Base-by-base conservation (phyloP, 2,329 filamentous ascomycete species). In the Pseudopithomyces maydicus region DNA sequence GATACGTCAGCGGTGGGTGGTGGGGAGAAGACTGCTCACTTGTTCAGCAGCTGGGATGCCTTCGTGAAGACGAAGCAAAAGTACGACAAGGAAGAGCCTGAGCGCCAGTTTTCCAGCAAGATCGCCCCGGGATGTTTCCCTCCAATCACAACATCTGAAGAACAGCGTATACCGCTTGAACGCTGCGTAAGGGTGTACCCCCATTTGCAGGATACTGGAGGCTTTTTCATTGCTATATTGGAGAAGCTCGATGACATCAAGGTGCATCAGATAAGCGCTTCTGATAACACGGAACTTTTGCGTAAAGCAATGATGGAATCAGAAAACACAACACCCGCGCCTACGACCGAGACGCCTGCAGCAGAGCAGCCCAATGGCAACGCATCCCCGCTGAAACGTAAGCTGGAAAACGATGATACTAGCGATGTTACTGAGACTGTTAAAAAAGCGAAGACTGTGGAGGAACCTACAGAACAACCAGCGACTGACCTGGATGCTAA, bases 201-300 rank as follows among this genome's bases (percentile, higher is more conserved):
- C 33, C 95, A 99, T 76, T 84, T 92, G 72, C 95, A 99, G 77
- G 92, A 99, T 69, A 99, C 95, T 2, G 95, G 95, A 54, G 94
- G 90, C 20, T 99, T 99, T 83, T 99, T 99, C 80, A 97, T 99
- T 73, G 90, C 92, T 0, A 93, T 97, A 0, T 79, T 99, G 17
- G 90, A 97, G 80, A 99, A 99, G 83, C 88, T 89, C 74, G 85
- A 86, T 23, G 95, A 97, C 54, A 73, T 74, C 58, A 75, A 74
- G 59, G 62, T 71, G 50, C 61, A 66, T 12, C 70, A 74, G 47
- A 60, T 70, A 11, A 62, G 65, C 49, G 68, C 64, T 42, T 64
- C 70, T 15, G 64, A 66, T 48, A 70, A 69, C 20, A 56, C 62
- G 17, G 63, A 69, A 14, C 69, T 69, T 53, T 60, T 68, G 11